Percentiles rank a stretch among this genome's conserved stretches.
phyloP scores from a whole-genome alignment of 208 protist genomes.

The Leishmania guyanensis region DNA sequence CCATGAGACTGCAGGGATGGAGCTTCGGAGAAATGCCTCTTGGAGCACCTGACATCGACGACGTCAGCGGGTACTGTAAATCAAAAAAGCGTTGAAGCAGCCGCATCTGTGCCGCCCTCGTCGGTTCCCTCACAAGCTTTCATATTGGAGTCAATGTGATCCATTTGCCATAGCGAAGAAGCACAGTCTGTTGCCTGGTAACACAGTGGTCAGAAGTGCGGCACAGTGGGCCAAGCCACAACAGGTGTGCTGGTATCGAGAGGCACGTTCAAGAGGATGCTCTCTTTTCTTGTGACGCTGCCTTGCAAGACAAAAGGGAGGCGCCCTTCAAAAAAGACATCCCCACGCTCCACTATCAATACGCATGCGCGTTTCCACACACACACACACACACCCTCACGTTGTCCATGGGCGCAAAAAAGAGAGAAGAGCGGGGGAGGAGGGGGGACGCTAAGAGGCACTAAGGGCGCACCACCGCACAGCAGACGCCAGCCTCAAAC shows the following conservation, averaged over 20 bases:
- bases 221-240: not conserved
- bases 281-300: not conserved
- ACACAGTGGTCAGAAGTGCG: not conserved
- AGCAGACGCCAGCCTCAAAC: slow-evolving; percentile 1
- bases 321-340: not conserved
- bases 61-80: not conserved
- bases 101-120: not conserved
- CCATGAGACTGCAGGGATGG: not conserved
- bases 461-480: not conserved
- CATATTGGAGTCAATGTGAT: not conserved
- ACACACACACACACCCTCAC: not conserved
- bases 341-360: too few relatives aligned
- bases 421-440: not conserved
- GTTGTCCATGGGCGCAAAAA: not conserved
- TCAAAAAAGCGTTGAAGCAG: not conserved
- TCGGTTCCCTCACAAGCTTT: not conserved
- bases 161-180: not conserved
- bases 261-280: not conserved
- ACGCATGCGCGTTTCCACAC: not conserved
- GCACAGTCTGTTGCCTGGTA: not conserved
- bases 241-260: not conserved
- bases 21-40: not conserved
- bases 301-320: not conserved
- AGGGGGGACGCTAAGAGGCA: not conserved
- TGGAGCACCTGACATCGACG: not conserved